Percentiles rank a stretch among this genome's conserved stretches.
phyloP scores from a whole-genome alignment of 2,329 filamentous ascomycete genomes.

The Emericellopsis atlantica region DNA sequence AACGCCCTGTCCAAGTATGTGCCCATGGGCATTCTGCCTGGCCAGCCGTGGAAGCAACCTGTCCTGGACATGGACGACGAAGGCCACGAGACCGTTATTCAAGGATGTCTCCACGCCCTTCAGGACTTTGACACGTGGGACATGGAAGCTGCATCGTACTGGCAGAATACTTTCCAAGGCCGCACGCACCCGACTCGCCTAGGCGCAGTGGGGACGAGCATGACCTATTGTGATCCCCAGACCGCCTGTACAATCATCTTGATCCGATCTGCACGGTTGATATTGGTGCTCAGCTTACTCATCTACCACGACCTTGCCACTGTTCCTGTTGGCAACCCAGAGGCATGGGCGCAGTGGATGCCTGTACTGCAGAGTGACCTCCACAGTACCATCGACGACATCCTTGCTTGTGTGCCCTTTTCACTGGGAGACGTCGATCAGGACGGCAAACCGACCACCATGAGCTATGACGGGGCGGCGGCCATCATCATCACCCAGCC shows the following conservation, averaged over 20 bases:
- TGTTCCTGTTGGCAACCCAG: background rate
- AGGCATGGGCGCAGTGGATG: conserved; percentile 4
- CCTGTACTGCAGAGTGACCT: conserved; percentile 11
- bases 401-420: conserved; percentile 15
- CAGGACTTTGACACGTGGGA: conserved; percentile 17
- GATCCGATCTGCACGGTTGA: conserved; percentile 15
- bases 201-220: conserved; percentile 9
- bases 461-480: conserved; percentile 15
- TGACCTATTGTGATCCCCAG: conserved; percentile 13
- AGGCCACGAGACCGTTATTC: conserved; percentile 2
- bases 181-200: conserved; percentile 13
- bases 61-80: conserved; percentile 1
- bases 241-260: conserved; percentile 19
- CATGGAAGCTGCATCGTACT: conserved; percentile 14
- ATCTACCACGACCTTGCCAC: conserved; percentile 8
- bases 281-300: conserved; percentile 15
- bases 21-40: background rate
- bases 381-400: conserved; percentile 14
- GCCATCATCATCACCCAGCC: conserved; percentile 17
- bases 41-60: conserved; percentile 2
- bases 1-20: conserved; percentile 2
- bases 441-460: conserved; percentile 8
- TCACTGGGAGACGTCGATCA: conserved; percentile 15
- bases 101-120: conserved; percentile 13
- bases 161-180: conserved; percentile 15